phyloP scores from a whole-genome alignment of 2,329 filamentous ascomycete genomes.

The Sporothrix pallida region DNA sequence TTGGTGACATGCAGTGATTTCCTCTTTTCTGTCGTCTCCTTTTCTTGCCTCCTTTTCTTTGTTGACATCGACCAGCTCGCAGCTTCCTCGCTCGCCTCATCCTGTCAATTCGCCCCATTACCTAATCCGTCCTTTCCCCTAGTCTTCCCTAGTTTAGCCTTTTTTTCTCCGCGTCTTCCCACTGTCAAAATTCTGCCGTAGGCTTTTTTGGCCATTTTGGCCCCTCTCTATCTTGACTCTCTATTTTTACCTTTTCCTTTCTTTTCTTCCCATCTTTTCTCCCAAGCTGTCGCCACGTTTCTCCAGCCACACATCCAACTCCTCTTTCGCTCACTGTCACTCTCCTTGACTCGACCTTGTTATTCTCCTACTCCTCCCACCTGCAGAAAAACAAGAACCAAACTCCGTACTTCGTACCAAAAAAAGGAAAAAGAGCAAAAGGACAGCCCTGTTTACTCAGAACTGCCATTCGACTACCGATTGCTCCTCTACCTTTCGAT shows the following conservation, averaged over 20 bases:
- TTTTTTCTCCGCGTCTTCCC: neutral
- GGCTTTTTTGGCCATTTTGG: neutral
- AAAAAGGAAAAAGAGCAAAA: too few species aligned
- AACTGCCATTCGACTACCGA: neutral
- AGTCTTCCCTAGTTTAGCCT: neutral
- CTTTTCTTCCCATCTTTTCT: neutral
- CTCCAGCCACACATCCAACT: slow-evolving; percentile 45
- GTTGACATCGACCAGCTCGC: neutral
- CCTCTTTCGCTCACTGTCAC: neutral
- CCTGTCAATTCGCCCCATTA: slow-evolving; percentile 18
- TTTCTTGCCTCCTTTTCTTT: neutral
- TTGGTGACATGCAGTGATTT: neutral
- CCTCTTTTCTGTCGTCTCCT: neutral
- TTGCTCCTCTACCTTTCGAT: neutral
- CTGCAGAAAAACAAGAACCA: neutral
- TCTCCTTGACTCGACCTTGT: neutral
- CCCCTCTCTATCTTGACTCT: too few species aligned
- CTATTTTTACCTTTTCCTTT: neutral
- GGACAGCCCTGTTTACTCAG: slow-evolving; percentile 14
- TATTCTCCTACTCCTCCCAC: slow-evolving; percentile 11
- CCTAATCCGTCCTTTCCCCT: slow-evolving; percentile 18
- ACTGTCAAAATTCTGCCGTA: slow-evolving; percentile 18
- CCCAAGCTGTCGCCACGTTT: slow-evolving; percentile 40
- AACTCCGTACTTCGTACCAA: too few species aligned
- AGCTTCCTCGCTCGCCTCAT: neutral